Evolutionary conservation across 2,329 filamentous ascomycete species (phyloP).

Genomic region (Thermomyces lanuginosus): DNA sequence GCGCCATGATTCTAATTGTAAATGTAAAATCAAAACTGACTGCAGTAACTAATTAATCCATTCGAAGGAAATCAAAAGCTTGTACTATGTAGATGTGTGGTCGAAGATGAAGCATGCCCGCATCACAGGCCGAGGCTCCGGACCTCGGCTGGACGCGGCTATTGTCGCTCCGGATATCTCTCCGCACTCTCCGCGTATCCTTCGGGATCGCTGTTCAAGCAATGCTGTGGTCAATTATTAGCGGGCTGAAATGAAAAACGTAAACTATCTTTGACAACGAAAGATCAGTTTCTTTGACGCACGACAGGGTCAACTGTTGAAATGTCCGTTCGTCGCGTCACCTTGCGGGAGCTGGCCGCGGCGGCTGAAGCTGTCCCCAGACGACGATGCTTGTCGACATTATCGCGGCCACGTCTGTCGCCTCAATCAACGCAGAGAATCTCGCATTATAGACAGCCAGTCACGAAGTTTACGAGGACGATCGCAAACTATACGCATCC

Average conservation of each 20-base stretch:
- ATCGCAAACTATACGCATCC: constrained; percentile 65
- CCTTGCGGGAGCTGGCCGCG: constrained; percentile 3
- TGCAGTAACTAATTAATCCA: too few relatives aligned
- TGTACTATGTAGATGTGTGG: too few relatives aligned
- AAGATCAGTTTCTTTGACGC: constrained; percentile 8
- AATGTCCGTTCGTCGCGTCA: constrained; percentile 3
- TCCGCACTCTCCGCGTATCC: constrained; percentile 7
- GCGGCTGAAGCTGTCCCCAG: constrained; percentile 2
- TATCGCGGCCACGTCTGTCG: background rate
- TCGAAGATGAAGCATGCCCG: too few relatives aligned
- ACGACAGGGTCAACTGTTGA: constrained; percentile 11
- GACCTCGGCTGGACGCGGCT: constrained; percentile 33
- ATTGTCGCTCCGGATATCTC: constrained; percentile 25
- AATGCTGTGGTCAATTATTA: background rate
- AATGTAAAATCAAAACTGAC: too few relatives aligned
- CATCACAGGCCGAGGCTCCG: too few relatives aligned
- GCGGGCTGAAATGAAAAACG: background rate
- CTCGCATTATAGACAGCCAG: constrained; percentile 8
- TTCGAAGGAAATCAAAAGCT: too few relatives aligned
- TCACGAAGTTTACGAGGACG: constrained; percentile 17
- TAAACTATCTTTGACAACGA: background rate
- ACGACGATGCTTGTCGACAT: constrained; percentile 2
- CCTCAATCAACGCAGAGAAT: background rate
- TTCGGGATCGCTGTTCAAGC: background rate
- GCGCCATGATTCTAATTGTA: background rate